Evolutionary conservation across 2,329 filamentous ascomycete species (phyloP), one percentile per base, ranked within the genome.

Genomic region (Diplodia sapinea): DNA sequence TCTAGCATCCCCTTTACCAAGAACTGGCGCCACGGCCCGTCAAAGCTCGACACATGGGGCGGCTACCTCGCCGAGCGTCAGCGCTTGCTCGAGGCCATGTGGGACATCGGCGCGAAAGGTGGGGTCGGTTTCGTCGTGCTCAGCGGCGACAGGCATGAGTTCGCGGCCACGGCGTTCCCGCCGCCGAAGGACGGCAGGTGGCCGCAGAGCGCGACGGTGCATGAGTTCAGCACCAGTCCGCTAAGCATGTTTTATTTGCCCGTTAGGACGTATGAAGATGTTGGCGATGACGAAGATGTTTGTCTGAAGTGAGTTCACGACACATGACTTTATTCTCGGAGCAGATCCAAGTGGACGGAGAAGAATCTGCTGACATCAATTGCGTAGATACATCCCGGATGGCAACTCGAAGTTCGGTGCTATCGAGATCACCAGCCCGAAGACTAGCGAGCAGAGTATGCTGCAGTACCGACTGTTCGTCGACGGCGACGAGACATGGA

Each of bases 1-100:
- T 94, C 91, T 49, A 94, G 91, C 20, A 91, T 98, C 5, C 95
- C 95, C 0, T 97, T 99, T 77, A 98, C 95, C 7, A 96, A 97
- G 81, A 99, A 99, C 79, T 99, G 95, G 94, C 90, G 88, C 29
- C 87, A 97, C 71, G 94, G 95, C 71, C 88, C 88, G 2, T 85
- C 89, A 69, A 56, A 62, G n/a, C 36, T 63, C 9, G 95, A 99
- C 76, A 98, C 95, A 0, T 99, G 95, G 95, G 93, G 92, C 56
- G 94, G 94, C 0, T 97, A 96, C 78, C 84, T 97, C 1, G 81
- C 85, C 59, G 95, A 99, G 82, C 89, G 95, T 17, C 87, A 85
- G 65, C 84, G 83, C 66, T 86, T 98, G 31, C 88, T 99, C 15
- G 91, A 97, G 77, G 91, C 92, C 2, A 97, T 97, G 87, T 98